A percentile compares a stretch with the other conserved stretches of the same genome.
These are phyloP conservation scores for Botryotinia narcissicola DNA, from an alignment of 2,329 filamentous ascomycete species.

Conservation along the genomic window DNA sequence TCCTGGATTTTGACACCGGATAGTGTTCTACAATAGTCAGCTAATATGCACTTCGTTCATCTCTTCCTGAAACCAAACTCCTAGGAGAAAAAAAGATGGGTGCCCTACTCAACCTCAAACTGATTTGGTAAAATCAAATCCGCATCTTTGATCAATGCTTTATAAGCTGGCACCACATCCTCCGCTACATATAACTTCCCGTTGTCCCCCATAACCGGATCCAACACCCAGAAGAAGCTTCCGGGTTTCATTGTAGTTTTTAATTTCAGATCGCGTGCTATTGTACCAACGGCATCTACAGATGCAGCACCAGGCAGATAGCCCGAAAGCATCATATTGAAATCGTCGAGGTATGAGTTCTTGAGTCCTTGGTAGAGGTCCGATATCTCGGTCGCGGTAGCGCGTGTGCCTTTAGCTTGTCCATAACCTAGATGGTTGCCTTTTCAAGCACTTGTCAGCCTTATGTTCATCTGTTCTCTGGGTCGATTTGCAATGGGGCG, in stretches of 20 bases:
- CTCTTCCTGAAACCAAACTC: neutral
- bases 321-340: conserved; percentile 91
- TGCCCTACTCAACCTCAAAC: conserved; percentile 85
- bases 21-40: conserved; percentile 58
- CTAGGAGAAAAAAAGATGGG: neutral
- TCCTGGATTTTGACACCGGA: conserved; percentile 82
- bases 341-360: conserved; percentile 80
- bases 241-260: conserved; percentile 63
- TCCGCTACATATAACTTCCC: conserved; percentile 87
- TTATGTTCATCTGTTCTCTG: conserved; percentile 7
- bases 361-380: conserved; percentile 83
- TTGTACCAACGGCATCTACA: conserved; percentile 79
- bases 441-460: conserved; percentile 41
- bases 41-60: neutral
- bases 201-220: conserved; percentile 98
- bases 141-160: conserved; percentile 71
- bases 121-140: conserved; percentile 95
- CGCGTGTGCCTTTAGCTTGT: conserved; percentile 81
- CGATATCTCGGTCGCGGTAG: conserved; percentile 76
- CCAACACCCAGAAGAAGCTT: conserved; percentile 93
- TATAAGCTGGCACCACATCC: conserved; percentile 90
- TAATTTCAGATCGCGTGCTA: conserved; percentile 75
- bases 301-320: conserved; percentile 87
- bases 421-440: conserved; percentile 94
- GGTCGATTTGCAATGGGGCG: neutral